Conservation (phyloP, 345 rosid species). For the Litchi chinensis region DNA sequence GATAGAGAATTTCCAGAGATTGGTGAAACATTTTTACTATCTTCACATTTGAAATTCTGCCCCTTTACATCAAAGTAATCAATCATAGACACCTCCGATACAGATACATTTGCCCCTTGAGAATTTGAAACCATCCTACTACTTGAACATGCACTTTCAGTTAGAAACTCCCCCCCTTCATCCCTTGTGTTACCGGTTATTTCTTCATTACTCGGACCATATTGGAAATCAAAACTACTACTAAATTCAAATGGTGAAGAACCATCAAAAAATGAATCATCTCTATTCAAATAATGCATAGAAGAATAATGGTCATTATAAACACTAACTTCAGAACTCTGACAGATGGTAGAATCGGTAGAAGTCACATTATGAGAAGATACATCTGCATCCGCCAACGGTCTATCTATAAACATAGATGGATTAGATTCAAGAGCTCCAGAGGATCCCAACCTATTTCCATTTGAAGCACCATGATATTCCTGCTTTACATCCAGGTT, state of each 20-base stretch:
- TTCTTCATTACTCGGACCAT: constrained; percentile 38
- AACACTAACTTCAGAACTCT: constrained; percentile 44
- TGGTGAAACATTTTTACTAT: constrained; percentile 29
- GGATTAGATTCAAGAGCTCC: constrained; percentile 30
- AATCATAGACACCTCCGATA: constrained; percentile 34
- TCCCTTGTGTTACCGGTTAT: constrained; percentile 38
- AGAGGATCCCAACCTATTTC: constrained; percentile 28
- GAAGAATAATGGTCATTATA: constrained; percentile 32
- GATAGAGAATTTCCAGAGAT: constrained; percentile 30
- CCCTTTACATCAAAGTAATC: constrained; percentile 39
- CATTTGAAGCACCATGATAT: constrained; percentile 17
- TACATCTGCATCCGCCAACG: constrained; percentile 31
- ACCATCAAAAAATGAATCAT: constrained; percentile 27
- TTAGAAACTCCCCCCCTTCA: constrained; percentile 42
- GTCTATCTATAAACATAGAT: constrained; percentile 9
- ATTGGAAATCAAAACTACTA: constrained; percentile 28
- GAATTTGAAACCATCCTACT: constrained; percentile 37
- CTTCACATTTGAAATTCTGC: constrained; percentile 37
- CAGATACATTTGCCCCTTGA: constrained; percentile 35
- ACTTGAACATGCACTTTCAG: constrained; percentile 38
- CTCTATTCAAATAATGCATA: constrained; percentile 32
- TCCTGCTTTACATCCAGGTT: constrained; percentile 25
- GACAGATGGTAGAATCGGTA: constrained; percentile 38
- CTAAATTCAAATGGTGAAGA: constrained; percentile 18
- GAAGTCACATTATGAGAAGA: constrained; percentile 29